phyloP scores from a whole-genome alignment of 163 green algal genomes.

The Scenedesmus sp. region DNA sequence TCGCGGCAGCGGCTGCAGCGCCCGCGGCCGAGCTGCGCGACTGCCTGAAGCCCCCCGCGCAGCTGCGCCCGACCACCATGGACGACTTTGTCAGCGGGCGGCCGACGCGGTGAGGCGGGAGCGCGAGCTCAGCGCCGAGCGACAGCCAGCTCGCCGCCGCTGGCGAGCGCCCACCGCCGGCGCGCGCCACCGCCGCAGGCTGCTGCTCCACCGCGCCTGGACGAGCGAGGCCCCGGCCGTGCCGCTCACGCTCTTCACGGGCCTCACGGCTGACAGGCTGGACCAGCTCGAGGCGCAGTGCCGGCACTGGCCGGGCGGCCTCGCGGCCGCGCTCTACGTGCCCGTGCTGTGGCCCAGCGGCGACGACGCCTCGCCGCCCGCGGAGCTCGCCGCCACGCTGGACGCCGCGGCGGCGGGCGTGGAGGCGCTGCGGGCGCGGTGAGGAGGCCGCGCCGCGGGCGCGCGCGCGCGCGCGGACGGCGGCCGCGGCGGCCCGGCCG shows the following conservation, averaged over 20 bases:
- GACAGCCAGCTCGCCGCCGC: too few species aligned
- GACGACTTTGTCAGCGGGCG: too few species aligned
- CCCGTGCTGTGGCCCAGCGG: too few species aligned
- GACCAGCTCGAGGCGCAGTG: constrained; percentile 35
- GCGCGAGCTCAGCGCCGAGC: too few species aligned
- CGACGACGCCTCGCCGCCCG: background rate
- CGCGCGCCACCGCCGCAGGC: too few species aligned
- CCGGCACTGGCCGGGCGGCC: background rate
- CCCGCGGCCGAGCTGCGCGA: too few species aligned
- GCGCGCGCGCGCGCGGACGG: background rate
- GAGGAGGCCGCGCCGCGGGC: background rate
- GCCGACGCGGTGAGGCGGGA: too few species aligned
- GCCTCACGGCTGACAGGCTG: constrained; percentile 14
- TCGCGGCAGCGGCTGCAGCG: too few species aligned
- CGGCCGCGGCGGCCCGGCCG: too few species aligned
- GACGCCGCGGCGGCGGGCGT: background rate
- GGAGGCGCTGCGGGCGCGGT: constrained; percentile 21
- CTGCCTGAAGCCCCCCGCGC: too few species aligned
- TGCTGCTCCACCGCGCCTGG: background rate
- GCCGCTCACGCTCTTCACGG: constrained; percentile 3
- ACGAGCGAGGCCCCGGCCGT: too few species aligned
- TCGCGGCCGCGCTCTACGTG: constrained; percentile 19
- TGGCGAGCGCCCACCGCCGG: background rate
- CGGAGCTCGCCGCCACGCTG: background rate
- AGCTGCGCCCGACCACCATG: too few species aligned